A percentile compares a stretch with the other conserved stretches of the same genome.
Conservation (phyloP, 1,139 yeast genomes). For the Hanseniaspora uvarum region DNA sequence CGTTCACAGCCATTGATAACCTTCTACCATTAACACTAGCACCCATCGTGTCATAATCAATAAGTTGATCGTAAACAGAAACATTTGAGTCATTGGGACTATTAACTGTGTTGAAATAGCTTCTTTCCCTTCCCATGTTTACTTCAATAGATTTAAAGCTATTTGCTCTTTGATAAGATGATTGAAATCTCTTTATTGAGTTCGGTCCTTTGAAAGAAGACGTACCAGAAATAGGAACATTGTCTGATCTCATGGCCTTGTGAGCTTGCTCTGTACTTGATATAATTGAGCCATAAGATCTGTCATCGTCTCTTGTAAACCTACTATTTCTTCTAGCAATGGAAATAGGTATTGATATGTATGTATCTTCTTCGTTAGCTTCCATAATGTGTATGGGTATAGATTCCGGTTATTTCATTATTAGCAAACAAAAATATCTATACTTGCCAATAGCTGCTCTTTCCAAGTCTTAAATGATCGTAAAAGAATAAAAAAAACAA, state of each 20-base stretch:
- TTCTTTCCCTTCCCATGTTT: conserved; percentile 35
- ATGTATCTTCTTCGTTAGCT: not conserved
- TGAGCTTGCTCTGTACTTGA: not conserved
- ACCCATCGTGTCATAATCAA: conserved; percentile 61
- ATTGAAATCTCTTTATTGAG: conserved; percentile 67
- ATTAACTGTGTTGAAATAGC: conserved; percentile 41
- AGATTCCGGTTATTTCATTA: too few relatives aligned
- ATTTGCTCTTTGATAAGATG: conserved; percentile 70
- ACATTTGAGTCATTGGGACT: conserved; percentile 29
- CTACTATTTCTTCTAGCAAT: conserved; percentile 20
- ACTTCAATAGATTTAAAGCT: conserved; percentile 48
- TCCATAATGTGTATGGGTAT: not conserved
- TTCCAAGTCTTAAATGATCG: not conserved
- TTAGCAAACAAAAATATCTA: too few relatives aligned
- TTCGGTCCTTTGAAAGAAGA: conserved; percentile 47
- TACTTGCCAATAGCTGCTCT: too few relatives aligned
- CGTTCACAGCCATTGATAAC: conserved; percentile 39
- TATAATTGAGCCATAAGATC: not conserved
- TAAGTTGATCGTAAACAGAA: conserved; percentile 35
- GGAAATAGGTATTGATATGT: conserved; percentile 30
- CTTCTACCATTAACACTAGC: conserved; percentile 58
- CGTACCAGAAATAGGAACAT: conserved; percentile 23
- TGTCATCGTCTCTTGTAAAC: not conserved
- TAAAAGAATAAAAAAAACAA: too few relatives aligned
- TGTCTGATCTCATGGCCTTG: not conserved